Base-by-base conservation (phyloP, 495 filamentous ascomycete species). In the Aspergillus bridgeri region DNA sequence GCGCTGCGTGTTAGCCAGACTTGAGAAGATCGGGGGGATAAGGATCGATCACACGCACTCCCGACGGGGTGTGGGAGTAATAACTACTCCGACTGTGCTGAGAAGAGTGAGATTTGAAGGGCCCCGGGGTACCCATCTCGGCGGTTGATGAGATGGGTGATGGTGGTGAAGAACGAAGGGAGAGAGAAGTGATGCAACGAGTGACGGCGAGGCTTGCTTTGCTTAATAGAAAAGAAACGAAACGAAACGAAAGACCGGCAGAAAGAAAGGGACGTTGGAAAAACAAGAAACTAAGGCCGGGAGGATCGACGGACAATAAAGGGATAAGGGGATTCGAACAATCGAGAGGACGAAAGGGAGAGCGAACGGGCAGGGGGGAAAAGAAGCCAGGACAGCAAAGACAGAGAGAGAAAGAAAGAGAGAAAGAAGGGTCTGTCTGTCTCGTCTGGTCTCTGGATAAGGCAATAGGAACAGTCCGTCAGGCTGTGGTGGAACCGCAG, bases 81-180 rank as follows among this genome's bases (percentile, higher is more conserved):
- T 50, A 50, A 50, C 48, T 50, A n/a, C 48, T 50, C 21, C 48
- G 48, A 47, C 44, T 47, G 18, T 47, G 44, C 15, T 47, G 44
- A 19, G 33, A 38, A 38, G 33, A 38, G 17, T 38, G 33, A 38
- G 33, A 38, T 15, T 38, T 38, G 33, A 38, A 38, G 33, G 33
- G 33, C 33, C 33, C 33, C 7, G 33, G 33, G 33, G 33, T 38
- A 38, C 33, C 33, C 33, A 38, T 38, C 33, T 38, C 33, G 33
- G 33, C 33, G 33, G 33, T 38, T 38, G 33, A 38, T 13, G 33
- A 38, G 33, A 38, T 38, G 33, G 33, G 33, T 38, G 33, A 13
- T 38, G 33, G 33, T 38, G 29, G 29, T 7, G 2, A 38, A 38
- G 17, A 38, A 15, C 33, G 33, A 38, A 38, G 33, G 33, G 1